phyloP scores from a whole-genome alignment of 306 rosid genomes.

The Lupinus albus region DNA sequence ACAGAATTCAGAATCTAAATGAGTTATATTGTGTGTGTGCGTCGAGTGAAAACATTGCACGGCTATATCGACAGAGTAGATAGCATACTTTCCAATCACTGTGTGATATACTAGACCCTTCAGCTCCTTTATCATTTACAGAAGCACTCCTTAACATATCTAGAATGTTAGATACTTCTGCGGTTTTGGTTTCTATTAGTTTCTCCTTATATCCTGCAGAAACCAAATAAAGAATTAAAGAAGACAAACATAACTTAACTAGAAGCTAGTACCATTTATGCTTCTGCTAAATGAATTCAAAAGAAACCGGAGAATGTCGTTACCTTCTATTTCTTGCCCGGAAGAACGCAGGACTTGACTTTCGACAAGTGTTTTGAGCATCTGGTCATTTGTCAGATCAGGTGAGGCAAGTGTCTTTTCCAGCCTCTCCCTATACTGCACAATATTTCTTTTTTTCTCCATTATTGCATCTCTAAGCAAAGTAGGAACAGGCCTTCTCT shows the following conservation, averaged over 20 bases:
- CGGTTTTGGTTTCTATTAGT: slow-evolving; percentile 59
- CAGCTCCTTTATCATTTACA: slow-evolving; percentile 29
- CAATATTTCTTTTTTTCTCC: slow-evolving; percentile 60
- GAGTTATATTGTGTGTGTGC: too few species aligned
- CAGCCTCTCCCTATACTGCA: slow-evolving; percentile 80
- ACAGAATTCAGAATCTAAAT: slow-evolving; percentile 23
- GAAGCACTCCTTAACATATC: slow-evolving; percentile 88
- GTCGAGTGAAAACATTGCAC: slow-evolving; percentile 13
- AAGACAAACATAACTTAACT: not conserved
- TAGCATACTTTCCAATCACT: slow-evolving; percentile 86
- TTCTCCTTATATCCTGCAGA: slow-evolving; percentile 56
- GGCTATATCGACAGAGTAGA: slow-evolving; percentile 33
- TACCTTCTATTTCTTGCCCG: slow-evolving; percentile 56
- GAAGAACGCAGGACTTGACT: slow-evolving; percentile 59
- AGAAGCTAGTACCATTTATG: not conserved
- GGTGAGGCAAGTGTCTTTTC: slow-evolving; percentile 73
- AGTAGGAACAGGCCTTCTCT: slow-evolving; percentile 34
- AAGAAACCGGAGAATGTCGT: slow-evolving; percentile 6
- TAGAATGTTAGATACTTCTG: slow-evolving; percentile 72
- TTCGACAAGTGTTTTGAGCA: slow-evolving; percentile 62
- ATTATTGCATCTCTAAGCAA: slow-evolving; percentile 52
- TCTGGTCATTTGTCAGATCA: slow-evolving; percentile 59
- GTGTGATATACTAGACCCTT: slow-evolving; percentile 44
- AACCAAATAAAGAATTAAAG: slow-evolving; percentile 14
- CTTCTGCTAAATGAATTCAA: slow-evolving; percentile 23